Evolutionary conservation across 805 yeast genomes (phyloP).

Genomic region (Metschnikowia lachancei): DNA sequence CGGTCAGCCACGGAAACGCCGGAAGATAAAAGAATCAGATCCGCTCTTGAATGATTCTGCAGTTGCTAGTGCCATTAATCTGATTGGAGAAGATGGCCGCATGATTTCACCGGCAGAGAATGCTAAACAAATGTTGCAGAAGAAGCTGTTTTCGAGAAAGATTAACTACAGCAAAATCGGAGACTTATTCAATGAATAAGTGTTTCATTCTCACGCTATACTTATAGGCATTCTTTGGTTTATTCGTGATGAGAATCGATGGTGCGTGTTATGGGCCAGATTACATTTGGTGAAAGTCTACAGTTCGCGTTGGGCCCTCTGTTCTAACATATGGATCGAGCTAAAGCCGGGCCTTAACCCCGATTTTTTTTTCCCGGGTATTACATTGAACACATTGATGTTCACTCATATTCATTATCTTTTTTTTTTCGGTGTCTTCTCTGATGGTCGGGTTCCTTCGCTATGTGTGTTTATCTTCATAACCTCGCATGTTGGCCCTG

Average conservation of each 20-base stretch:
- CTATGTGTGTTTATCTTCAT: too few species aligned
- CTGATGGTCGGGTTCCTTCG: too few species aligned
- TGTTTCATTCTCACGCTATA: background rate
- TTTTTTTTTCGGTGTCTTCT: too few species aligned
- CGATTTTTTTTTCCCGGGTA: too few species aligned
- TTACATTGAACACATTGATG: too few species aligned
- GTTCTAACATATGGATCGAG: too few species aligned
- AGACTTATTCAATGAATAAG: slow-evolving; percentile 35
- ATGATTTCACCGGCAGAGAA: slow-evolving; percentile 67
- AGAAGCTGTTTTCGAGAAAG: slow-evolving; percentile 79
- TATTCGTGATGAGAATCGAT: background rate
- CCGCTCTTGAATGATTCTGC: slow-evolving; percentile 29
- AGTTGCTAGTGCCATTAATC: slow-evolving; percentile 30
- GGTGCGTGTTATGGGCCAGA: too few species aligned
- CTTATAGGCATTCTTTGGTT: background rate
- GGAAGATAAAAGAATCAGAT: slow-evolving; percentile 16
- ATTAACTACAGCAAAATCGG: slow-evolving; percentile 84
- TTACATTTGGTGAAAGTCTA: too few species aligned
- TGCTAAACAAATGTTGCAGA: slow-evolving; percentile 72
- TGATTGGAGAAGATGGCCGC: slow-evolving; percentile 44
- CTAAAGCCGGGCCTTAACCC: too few species aligned
- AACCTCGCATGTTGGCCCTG: too few species aligned
- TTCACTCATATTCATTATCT: too few species aligned
- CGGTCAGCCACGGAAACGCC: slow-evolving; percentile 45
- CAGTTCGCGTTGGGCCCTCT: too few species aligned